Evolutionary conservation across 2,329 filamentous ascomycete species (phyloP).

Genomic region (Hortaea werneckii): DNA sequence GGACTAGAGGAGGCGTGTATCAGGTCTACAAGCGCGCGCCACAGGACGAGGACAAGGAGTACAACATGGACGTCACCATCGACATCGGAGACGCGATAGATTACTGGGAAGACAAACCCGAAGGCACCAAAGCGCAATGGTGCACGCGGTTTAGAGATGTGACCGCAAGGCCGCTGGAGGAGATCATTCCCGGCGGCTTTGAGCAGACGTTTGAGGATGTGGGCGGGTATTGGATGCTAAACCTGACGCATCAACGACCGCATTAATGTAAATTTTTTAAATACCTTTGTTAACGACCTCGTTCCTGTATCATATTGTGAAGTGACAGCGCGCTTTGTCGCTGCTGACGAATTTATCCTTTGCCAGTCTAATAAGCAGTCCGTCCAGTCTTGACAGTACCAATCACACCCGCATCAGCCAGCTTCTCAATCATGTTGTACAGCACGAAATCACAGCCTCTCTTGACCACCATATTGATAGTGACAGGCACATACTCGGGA

Average conservation of each 20-base stretch:
- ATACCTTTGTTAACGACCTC: too few relatives aligned
- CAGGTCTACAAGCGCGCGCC: slow-evolving; percentile 19
- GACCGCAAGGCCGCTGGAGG: slow-evolving; percentile 13
- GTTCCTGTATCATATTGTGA: too few relatives aligned
- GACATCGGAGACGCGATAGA: background rate
- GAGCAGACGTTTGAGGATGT: slow-evolving; percentile 14
- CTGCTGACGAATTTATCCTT: too few relatives aligned
- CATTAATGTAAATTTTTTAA: too few relatives aligned
- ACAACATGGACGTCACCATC: background rate
- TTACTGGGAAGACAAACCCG: background rate
- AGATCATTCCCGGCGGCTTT: slow-evolving; percentile 13
- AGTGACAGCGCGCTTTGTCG: too few relatives aligned
- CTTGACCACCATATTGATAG: slow-evolving; percentile 33
- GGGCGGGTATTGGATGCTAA: slow-evolving; percentile 20
- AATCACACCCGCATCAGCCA: slow-evolving; percentile 31
- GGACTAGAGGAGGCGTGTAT: slow-evolving; percentile 18
- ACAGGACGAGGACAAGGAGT: background rate
- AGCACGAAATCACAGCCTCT: slow-evolving; percentile 36
- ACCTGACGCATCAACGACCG: slow-evolving; percentile 1
- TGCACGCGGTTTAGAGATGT: slow-evolving; percentile 18
- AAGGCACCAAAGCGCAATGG: background rate
- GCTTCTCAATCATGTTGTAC: slow-evolving; percentile 31
- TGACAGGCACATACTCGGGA: slow-evolving; percentile 34
- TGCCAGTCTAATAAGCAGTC: slow-evolving; percentile 17
- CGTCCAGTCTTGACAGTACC: slow-evolving; percentile 31